phyloP scores from a whole-genome alignment of 345 rosid species.

The Barbarea vulgaris region DNA sequence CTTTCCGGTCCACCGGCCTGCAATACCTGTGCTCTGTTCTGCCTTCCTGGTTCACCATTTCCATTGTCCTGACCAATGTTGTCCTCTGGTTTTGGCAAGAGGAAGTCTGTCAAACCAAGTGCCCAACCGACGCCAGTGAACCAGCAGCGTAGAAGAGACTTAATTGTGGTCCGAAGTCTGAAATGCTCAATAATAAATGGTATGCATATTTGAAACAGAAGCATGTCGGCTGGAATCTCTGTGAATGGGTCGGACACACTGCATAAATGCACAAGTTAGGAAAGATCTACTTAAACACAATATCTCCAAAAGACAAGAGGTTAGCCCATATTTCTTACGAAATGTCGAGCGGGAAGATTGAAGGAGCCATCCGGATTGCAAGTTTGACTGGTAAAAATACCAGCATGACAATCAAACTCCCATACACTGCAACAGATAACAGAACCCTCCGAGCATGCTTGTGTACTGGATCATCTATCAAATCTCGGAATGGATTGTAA shows the following conservation, averaged over 20 bases:
- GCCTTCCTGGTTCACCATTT: slow-evolving; percentile 76
- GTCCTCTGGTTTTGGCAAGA: slow-evolving; percentile 84
- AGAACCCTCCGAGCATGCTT: slow-evolving; percentile 95
- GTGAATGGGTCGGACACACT: slow-evolving; percentile 98
- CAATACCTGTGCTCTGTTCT: slow-evolving; percentile 59
- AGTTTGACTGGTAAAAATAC: slow-evolving; percentile 97
- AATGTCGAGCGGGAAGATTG: slow-evolving; percentile 91
- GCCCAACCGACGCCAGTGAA: slow-evolving; percentile 92
- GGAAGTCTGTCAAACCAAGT: slow-evolving; percentile 80
- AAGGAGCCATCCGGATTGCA: slow-evolving; percentile 88
- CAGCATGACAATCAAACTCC: slow-evolving; percentile 96
- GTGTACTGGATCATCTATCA: slow-evolving; percentile 97
- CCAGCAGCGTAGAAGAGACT: slow-evolving; percentile 92
- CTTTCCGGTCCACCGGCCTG: slow-evolving; percentile 65
- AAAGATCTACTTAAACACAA: slow-evolving; percentile 3
- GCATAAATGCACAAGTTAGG: slow-evolving; percentile 33
- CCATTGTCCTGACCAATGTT: slow-evolving; percentile 73
- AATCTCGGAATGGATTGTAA: slow-evolving; percentile 97
- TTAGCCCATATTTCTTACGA: slow-evolving; percentile 58
- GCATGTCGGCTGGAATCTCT: slow-evolving; percentile 98
- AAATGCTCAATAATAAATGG: slow-evolving; percentile 98
- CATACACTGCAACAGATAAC: slow-evolving; percentile 94
- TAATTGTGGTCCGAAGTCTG: slow-evolving; percentile 82
- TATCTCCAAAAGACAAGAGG: slow-evolving; percentile 6
- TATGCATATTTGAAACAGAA: slow-evolving; percentile 93